phyloP scores from a whole-genome alignment of 2,329 filamentous ascomycete genomes.

The Lasiodiplodia sp. region DNA sequence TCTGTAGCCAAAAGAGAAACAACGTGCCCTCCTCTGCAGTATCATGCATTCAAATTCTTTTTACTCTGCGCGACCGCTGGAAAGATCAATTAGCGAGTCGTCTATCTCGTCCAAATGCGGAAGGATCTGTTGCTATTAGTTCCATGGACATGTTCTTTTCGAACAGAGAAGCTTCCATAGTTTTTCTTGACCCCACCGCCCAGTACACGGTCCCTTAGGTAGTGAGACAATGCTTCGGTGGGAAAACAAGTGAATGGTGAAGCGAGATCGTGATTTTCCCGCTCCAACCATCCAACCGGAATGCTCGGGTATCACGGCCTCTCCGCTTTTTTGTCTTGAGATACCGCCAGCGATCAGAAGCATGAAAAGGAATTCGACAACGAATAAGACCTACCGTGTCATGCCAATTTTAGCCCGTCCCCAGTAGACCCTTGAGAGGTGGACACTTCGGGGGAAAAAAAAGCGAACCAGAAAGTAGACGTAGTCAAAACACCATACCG shows the following conservation, averaged over 20 bases:
- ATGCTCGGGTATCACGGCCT: not conserved
- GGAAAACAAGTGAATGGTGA: not conserved
- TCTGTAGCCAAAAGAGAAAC: slow-evolving; percentile 18
- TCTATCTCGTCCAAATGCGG: not conserved
- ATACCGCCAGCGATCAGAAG: not conserved
- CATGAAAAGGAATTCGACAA: not conserved
- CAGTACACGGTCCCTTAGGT: not conserved
- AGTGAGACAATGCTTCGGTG: not conserved
- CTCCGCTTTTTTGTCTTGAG: not conserved
- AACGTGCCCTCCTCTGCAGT: slow-evolving; percentile 7
- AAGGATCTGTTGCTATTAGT: not conserved
- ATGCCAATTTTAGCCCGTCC: not conserved
- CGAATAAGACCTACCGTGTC: not conserved
- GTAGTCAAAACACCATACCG: not conserved
- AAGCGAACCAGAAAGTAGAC: not conserved
- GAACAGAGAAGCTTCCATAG: not conserved
- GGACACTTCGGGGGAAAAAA: not conserved
- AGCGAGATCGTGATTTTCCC: not conserved
- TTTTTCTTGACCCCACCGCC: not conserved
- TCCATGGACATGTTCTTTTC: not conserved
- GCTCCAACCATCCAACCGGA: not conserved
- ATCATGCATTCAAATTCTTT: not conserved
- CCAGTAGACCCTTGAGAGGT: not conserved
- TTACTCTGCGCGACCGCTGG: not conserved
- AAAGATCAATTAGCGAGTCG: not conserved